Percentiles rank a stretch among this genome's conserved stretches.
Evolutionary conservation across 2,329 filamentous ascomycete species (phyloP).

Genomic region (Sporothrix sp.): DNA sequence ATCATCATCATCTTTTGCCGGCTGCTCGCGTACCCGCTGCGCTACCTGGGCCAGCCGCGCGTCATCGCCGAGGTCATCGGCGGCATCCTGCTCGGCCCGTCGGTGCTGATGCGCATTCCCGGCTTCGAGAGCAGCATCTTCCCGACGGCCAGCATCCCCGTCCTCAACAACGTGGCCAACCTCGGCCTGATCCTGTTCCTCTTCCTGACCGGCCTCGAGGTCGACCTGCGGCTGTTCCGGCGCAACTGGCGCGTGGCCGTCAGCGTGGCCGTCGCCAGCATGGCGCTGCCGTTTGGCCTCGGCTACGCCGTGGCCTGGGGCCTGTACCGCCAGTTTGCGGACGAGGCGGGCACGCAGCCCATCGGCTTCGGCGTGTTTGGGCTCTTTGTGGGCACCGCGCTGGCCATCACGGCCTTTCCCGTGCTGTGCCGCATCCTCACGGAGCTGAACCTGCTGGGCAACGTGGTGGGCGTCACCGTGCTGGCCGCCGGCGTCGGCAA

Average conservation of each 20-base stretch:
- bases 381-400: conserved; percentile 80
- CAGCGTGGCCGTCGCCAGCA: conserved; percentile 68
- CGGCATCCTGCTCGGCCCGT: conserved; percentile 73
- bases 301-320: conserved; percentile 75
- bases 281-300: conserved; percentile 73
- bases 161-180: conserved; percentile 69
- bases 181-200: conserved; percentile 76
- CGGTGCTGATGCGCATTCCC: conserved; percentile 78
- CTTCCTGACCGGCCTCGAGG: conserved; percentile 81
- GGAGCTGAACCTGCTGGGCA: conserved; percentile 75
- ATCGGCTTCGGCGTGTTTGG: conserved; percentile 47
- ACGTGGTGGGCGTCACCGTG: conserved; percentile 77
- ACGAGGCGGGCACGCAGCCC: conserved; percentile 29
- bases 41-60: conserved; percentile 60
- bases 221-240: conserved; percentile 66
- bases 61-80: conserved; percentile 66
- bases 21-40: conserved; percentile 60
- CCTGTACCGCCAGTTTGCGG: conserved; percentile 62
- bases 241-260: conserved; percentile 73
- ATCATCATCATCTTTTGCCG: conserved; percentile 70
- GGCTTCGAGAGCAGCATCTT: conserved; percentile 71
- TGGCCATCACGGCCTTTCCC: conserved; percentile 85
- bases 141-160: conserved; percentile 62
- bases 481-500: conserved; percentile 88
- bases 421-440: conserved; percentile 90